A percentile compares a stretch with the other conserved stretches of the same genome.
phyloP scores from a whole-genome alignment of 768 basidiomycete genomes.

The Tulasnella sp. region DNA sequence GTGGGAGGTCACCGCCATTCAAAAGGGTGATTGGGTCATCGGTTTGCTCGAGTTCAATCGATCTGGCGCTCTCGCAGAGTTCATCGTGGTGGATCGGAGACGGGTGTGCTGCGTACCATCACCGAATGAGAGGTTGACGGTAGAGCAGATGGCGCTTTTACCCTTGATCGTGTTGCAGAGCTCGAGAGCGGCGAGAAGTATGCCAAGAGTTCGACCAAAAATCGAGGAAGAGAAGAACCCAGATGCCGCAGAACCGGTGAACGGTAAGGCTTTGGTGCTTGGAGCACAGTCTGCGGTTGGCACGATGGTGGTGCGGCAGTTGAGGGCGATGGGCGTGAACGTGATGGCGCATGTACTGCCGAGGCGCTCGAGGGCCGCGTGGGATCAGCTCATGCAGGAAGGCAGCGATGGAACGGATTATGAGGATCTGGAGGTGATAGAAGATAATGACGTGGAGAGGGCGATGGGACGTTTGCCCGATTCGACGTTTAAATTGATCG shows the following conservation, averaged over 20 bases:
- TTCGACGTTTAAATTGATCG: constrained; percentile 57
- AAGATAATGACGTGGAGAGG: constrained; percentile 10
- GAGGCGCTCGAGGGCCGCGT: constrained; percentile 44
- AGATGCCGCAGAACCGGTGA: background rate
- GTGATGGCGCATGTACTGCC: constrained; percentile 53
- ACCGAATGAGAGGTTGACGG: constrained; percentile 35
- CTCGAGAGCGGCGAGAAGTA: constrained; percentile 14
- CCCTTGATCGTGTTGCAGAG: constrained; percentile 54
- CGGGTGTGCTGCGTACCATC: constrained; percentile 63
- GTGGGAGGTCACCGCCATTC: constrained; percentile 57
- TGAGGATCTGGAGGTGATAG: constrained; percentile 12
- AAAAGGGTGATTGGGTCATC: constrained; percentile 78
- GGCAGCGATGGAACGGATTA: constrained; percentile 23
- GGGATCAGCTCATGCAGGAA: background rate
- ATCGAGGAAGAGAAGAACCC: background rate
- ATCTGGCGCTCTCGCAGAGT: constrained; percentile 85
- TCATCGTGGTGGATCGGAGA: constrained; percentile 70
- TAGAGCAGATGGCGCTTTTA: constrained; percentile 71
- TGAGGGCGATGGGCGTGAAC: constrained; percentile 47
- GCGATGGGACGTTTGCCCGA: background rate
- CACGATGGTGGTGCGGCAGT: constrained; percentile 67
- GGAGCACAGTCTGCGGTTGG: constrained; percentile 65
- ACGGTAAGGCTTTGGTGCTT: constrained; percentile 46
- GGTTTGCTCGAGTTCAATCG: constrained; percentile 62
- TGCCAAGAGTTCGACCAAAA: background rate